Evolutionary conservation across 257 asterid species (phyloP), one percentile per base, ranked within the genome.

Genomic region (Paraleonurus japonicus): DNA sequence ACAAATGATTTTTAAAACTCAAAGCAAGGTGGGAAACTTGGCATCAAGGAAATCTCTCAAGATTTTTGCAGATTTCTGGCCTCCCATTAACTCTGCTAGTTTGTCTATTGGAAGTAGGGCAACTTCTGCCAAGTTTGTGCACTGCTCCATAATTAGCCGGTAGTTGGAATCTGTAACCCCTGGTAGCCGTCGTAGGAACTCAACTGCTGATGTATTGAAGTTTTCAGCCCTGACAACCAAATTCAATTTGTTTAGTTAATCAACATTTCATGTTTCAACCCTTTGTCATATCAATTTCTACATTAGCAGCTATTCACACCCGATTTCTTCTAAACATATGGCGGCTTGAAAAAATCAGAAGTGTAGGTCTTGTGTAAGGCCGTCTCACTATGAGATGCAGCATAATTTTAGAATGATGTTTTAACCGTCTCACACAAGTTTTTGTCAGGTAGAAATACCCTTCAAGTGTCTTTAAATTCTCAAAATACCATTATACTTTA

Each of bases 41-140:
- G 99, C 99, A 85, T 94, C 98, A 10, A 94, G 89, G 81, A 94
- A 94, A 63, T 91, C 96, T 78, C 96, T 92, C 85, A 94, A 76
- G 70, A 87, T 83, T 78, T 89, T 91, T 19, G 96, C 99, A 58
- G 96, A 85, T 74, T 82, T 91, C 27, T 78, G 93, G 67, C 98
- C 96, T 17, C 98, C 99, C 96, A 89, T 94, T 74, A 94, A 17
- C 45, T 75, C 96, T 0, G 88, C 90, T 7, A 94, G 86, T 81
- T 79, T 87, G 81, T 94, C 96, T 11, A 79, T 19, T 0, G 98
- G 96, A 71, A 88, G 92, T n/a, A 83, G 85, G 15, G 93, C 95
- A 45, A 94, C 83, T 61, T 91, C 99, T 5, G 98, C 89, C 79
- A 94, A 81, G 87, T 86, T 86, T 26, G 78, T 84, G 47, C 98